These are phyloP conservation scores for Fusarium sp. DNA, from an alignment of 2,329 filamentous ascomycete genomes.

Conservation along the genomic window DNA sequence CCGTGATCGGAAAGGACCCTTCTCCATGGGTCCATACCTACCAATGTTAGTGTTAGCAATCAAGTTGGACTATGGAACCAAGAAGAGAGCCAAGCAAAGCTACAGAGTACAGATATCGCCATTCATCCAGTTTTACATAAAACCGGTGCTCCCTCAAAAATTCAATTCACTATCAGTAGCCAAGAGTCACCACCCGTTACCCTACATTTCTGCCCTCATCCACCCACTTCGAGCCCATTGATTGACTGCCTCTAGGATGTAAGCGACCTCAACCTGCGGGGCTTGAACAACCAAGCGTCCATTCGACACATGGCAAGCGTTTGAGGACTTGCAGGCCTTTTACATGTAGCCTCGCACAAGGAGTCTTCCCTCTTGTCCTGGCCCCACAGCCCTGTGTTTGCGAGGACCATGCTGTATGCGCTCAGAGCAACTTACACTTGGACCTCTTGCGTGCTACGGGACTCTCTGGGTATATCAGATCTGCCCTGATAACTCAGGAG, in stretches of 20 bases:
- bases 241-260: neutral
- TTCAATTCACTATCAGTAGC: neutral
- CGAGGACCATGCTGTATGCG: neutral
- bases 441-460: neutral
- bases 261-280: constrained; percentile 20
- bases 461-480: constrained; percentile 2
- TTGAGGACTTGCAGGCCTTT: constrained; percentile 26
- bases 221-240: constrained; percentile 3
- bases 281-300: constrained; percentile 27
- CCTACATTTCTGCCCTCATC: constrained; percentile 4
- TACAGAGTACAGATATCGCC: neutral
- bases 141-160: neutral
- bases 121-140: neutral
- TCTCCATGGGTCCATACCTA: neutral
- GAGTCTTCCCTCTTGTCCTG: neutral
- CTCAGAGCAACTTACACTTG: constrained; percentile 1
- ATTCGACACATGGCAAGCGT: constrained; percentile 29
- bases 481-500: constrained; percentile 19
- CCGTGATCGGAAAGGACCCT: neutral
- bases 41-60: neutral
- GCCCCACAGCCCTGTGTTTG: constrained; percentile 27
- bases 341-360: constrained; percentile 35
- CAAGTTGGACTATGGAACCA: neutral
- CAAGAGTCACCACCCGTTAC: neutral
- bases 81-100: neutral